Evolutionary conservation across 2,329 filamentous ascomycete species (phyloP).

Genomic region (Trichoderma atroviride): DNA sequence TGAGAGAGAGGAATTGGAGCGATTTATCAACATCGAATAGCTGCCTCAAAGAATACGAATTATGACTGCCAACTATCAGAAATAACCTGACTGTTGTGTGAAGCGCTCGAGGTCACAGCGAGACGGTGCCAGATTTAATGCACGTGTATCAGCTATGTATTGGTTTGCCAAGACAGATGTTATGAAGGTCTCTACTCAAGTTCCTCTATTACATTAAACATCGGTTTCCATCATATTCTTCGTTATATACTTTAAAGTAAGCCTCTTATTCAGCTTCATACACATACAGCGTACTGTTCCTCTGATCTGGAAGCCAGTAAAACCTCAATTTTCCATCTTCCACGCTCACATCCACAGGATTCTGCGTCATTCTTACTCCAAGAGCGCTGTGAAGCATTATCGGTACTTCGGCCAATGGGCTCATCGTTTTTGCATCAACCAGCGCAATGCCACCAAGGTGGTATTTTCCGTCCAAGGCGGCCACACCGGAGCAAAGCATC

Average conservation of each 20-base stretch:
- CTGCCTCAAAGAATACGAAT: too few relatives aligned
- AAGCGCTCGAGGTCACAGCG: too few relatives aligned
- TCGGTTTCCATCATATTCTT: not conserved
- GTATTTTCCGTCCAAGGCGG: slow-evolving; percentile 39
- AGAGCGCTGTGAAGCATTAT: slow-evolving; percentile 45
- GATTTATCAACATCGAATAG: too few relatives aligned
- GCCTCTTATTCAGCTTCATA: slow-evolving; percentile 45
- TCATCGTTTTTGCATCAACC: slow-evolving; percentile 50
- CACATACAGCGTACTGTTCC: slow-evolving; percentile 50
- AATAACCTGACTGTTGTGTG: too few relatives aligned
- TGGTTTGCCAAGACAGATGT: not conserved
- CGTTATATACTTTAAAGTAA: slow-evolving; percentile 29
- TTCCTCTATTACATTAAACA: not conserved
- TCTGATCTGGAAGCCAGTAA: slow-evolving; percentile 52
- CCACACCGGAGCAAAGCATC: slow-evolving; percentile 53
- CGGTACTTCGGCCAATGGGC: slow-evolving; percentile 50
- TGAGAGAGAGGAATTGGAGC: too few relatives aligned
- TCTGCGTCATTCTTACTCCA: slow-evolving; percentile 49
- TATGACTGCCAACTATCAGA: too few relatives aligned
- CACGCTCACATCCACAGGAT: slow-evolving; percentile 51
- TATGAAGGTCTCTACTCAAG: not conserved
- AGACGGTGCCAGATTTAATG: not conserved
- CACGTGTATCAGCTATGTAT: not conserved
- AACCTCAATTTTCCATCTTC: slow-evolving; percentile 49
- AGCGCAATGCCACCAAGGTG: slow-evolving; percentile 51